phyloP scores from a whole-genome alignment of 768 basidiomycete species.

The Suillus brevipes region DNA sequence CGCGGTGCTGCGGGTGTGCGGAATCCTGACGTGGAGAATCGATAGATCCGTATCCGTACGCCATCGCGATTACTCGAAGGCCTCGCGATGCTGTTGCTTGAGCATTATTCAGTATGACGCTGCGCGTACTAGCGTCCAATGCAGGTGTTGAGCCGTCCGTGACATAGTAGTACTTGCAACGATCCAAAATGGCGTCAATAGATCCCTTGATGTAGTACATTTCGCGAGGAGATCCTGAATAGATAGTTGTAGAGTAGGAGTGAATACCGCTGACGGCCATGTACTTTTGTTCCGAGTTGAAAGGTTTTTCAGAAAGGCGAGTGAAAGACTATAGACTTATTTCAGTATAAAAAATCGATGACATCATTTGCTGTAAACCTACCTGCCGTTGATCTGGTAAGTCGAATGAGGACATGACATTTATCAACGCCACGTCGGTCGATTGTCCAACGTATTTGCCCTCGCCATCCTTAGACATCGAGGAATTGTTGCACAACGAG shows the following conservation, averaged over 20 bases:
- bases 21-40: slow-evolving; percentile 35
- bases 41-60: slow-evolving; percentile 73
- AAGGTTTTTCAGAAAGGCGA: slow-evolving; percentile 78
- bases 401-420: slow-evolving; percentile 68
- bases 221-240: slow-evolving; percentile 50
- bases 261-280: slow-evolving; percentile 88
- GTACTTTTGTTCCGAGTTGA: slow-evolving; percentile 91
- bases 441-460: slow-evolving; percentile 82
- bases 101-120: slow-evolving; percentile 70
- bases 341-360: slow-evolving; percentile 7
- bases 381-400: slow-evolving; percentile 72
- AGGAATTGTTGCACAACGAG: slow-evolving; percentile 88
- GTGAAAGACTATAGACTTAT: slow-evolving; percentile 53
- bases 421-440: slow-evolving; percentile 90
- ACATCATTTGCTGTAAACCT: slow-evolving; percentile 25
- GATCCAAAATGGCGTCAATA: slow-evolving; percentile 82
- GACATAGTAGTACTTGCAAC: slow-evolving; percentile 88
- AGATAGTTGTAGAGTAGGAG: slow-evolving; percentile 28
- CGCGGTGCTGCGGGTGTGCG: slow-evolving; percentile 17
- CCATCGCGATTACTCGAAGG: slow-evolving; percentile 88
- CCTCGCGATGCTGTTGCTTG: slow-evolving; percentile 71
- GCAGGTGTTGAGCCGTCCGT: slow-evolving; percentile 84
- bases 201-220: slow-evolving; percentile 92
- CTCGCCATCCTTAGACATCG: slow-evolving; percentile 59
- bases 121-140: slow-evolving; percentile 68